Evolutionary conservation across 495 filamentous ascomycete genomes (phyloP), one percentile per base, ranked within the genome.

Genomic region (Cladorrhinum samala): DNA sequence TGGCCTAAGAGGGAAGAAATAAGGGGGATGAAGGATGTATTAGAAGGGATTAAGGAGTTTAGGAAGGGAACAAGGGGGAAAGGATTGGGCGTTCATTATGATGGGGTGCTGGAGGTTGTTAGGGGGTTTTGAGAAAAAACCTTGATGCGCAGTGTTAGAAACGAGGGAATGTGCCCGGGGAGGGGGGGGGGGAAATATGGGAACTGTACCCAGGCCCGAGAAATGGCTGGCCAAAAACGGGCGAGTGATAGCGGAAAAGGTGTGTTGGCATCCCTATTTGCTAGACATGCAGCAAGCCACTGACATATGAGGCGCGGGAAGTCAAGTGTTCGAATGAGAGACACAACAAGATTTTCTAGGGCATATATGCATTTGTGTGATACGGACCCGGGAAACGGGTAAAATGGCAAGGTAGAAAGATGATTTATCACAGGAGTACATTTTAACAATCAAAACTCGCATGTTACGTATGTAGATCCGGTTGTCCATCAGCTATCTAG

Each of bases 11-110:
- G 23, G 9, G 39, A 9, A 13, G 51, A 72, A 27, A 17, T 65
- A 1, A 21, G 4, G 1, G 38, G 5, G 1, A 72, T 77, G 58
- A 57, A 49, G 30, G 71, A 77, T 40, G 73, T 76, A 1, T 52
- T 72, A 0, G 60, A 27, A 5, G 69, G 57, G 0, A 65, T 77
- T 16, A 74, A 69, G 44, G 55, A 50, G 46, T 75, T 64, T 38
- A 61, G 74, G 11, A 21, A 44, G 0, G 16, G 56, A 40, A 72
- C 69, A 2, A 65, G 57, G 53, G 5, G 25, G 45, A 59, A 58
- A 1, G 54, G 24, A 49, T 58, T 60, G 40, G 62, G 66, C 50
- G 60, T 58, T n/a, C 54, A 63, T 38, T 69, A 61, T 57, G 58
- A 45, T 9, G 61, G 68, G 16, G 37, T 9, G 43, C 33, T 70